Evolutionary conservation across 306 rosid genomes (phyloP).

Genomic region (Begonia peltatifolia): DNA sequence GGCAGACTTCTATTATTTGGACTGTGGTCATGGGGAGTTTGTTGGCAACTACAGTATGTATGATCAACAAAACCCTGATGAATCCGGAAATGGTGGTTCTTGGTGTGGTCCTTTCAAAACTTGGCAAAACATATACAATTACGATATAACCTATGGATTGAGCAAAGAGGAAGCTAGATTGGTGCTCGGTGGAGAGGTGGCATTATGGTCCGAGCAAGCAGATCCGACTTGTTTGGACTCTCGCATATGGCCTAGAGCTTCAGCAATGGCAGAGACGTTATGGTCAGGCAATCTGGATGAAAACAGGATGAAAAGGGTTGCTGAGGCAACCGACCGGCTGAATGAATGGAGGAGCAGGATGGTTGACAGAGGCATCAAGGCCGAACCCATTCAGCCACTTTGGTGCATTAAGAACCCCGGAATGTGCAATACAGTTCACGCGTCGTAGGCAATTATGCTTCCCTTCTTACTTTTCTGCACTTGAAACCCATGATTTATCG

Average conservation of each 20-base stretch:
- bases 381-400: constrained; percentile 90
- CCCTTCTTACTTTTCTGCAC: no score
- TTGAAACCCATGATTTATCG: no score
- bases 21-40: constrained; percentile 77
- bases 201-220: constrained; percentile 83
- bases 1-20: constrained; percentile 57
- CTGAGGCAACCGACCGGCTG: constrained; percentile 63
- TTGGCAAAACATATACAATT: constrained; percentile 69
- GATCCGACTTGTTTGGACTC: constrained; percentile 59
- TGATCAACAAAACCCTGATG: constrained; percentile 24
- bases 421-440: constrained; percentile 50
- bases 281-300: constrained; percentile 79
- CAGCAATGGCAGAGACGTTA: constrained; percentile 63
- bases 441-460: constrained; percentile 2
- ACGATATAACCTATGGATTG: constrained; percentile 56
- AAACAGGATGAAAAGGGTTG: constrained; percentile 44
- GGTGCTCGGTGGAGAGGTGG: constrained; percentile 89
- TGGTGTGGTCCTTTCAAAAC: constrained; percentile 92
- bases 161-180: constrained; percentile 50
- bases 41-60: constrained; percentile 44
- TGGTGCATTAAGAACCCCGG: constrained; percentile 78
- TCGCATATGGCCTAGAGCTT: constrained; percentile 72
- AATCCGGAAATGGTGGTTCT: constrained; percentile 40
- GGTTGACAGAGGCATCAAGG: constrained; percentile 60
- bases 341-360: constrained; percentile 79